Evolutionary conservation across 805 yeast species (phyloP).

Genomic region (Cyberlindnera saturnus): DNA sequence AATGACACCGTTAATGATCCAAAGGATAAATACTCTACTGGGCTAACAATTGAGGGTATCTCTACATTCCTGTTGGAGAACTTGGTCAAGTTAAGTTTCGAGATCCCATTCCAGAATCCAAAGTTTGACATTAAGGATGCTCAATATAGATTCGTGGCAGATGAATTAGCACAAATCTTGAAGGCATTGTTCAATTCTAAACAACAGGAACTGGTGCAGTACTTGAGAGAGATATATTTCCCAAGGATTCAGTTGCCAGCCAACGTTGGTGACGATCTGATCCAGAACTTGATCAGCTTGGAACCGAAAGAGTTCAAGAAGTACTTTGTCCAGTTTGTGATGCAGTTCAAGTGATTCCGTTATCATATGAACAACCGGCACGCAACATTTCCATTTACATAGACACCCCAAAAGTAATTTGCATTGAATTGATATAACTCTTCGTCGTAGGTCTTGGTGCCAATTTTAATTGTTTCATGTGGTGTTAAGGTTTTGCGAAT

Average conservation of each 20-base stretch:
- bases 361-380: too few species aligned
- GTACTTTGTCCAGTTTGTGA: constrained; percentile 48
- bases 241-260: constrained; percentile 53
- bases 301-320: constrained; percentile 65
- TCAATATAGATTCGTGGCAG: constrained; percentile 64
- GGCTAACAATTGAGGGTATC: constrained; percentile 56
- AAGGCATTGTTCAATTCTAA: constrained; percentile 51
- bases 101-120: constrained; percentile 69
- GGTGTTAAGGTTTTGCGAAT: too few species aligned
- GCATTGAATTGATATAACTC: too few species aligned
- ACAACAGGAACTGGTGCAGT: constrained; percentile 42
- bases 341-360: constrained; percentile 20
- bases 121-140: constrained; percentile 71
- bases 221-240: constrained; percentile 44
- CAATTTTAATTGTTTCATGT: too few species aligned
- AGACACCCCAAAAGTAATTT: too few species aligned
- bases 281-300: constrained; percentile 47
- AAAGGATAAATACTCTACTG: constrained; percentile 45
- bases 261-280: constrained; percentile 54
- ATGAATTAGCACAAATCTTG: constrained; percentile 68
- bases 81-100: constrained; percentile 62
- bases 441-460: too few species aligned
- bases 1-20: constrained; percentile 60
- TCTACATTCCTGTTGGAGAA: constrained; percentile 65
- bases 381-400: too few species aligned